Conservation (phyloP, 345 rosid species). For the Abelmoschus esculentus region DNA sequence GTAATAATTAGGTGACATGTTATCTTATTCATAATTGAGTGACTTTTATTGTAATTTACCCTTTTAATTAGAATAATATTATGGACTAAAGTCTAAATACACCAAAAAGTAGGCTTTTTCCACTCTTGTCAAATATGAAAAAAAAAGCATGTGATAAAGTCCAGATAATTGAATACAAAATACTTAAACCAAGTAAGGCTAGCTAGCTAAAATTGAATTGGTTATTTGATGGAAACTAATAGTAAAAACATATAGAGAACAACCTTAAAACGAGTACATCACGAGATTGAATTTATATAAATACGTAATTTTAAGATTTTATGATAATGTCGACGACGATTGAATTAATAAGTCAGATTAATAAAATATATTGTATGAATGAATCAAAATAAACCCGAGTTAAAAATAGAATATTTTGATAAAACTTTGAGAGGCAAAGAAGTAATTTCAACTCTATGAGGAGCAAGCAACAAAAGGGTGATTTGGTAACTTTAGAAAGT, state of each 20-base stretch:
- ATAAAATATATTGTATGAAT: too few species aligned
- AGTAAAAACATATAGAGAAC: not conserved
- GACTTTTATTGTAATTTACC: too few species aligned
- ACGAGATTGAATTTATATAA: too few species aligned
- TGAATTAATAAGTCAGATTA: too few species aligned
- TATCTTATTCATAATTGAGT: too few species aligned
- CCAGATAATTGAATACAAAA: not conserved
- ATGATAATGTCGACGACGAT: too few species aligned
- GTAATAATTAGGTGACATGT: too few species aligned
- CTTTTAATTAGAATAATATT: not conserved
- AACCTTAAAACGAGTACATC: not conserved
- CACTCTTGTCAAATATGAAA: not conserved
- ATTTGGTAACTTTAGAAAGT: constrained; percentile 27
- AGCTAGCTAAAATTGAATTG: not conserved
- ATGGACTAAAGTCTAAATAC: not conserved
- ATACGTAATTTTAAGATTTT: too few species aligned
- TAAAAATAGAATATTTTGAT: not conserved
- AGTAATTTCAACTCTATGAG: constrained; percentile 8
- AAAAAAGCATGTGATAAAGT: not conserved
- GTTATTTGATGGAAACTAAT: not conserved
- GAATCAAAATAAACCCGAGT: too few species aligned
- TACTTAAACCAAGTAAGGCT: constrained; percentile 6
- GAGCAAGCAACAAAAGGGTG: constrained; percentile 19
- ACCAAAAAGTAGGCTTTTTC: constrained; percentile 3
- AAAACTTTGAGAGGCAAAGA: not conserved